phyloP scores from a whole-genome alignment of 2,329 filamentous ascomycete genomes.

The Lachnellula subtilissima region DNA sequence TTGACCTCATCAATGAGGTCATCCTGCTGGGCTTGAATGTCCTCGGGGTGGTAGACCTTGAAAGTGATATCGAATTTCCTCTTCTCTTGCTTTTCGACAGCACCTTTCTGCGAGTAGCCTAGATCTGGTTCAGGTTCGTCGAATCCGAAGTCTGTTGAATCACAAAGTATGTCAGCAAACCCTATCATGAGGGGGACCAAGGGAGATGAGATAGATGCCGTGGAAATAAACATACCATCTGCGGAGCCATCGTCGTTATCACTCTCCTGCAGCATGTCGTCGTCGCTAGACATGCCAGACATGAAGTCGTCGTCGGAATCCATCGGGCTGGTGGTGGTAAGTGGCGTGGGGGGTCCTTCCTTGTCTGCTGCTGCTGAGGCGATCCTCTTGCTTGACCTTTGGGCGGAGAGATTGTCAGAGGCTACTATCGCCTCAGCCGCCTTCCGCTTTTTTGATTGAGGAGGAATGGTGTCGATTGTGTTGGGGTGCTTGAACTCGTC shows the following conservation, averaged over 20 bases:
- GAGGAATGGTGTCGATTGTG: constrained; percentile 45
- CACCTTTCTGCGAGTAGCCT: constrained; percentile 53
- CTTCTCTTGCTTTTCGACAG: constrained; percentile 61
- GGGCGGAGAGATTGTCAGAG: constrained; percentile 29
- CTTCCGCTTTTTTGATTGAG: constrained; percentile 48
- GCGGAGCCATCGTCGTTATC: constrained; percentile 65
- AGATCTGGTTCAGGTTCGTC: constrained; percentile 48
- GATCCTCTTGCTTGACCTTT: constrained; percentile 31
- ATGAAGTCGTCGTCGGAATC: constrained; percentile 95
- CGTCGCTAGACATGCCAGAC: constrained; percentile 75
- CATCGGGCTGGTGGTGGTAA: constrained; percentile 62
- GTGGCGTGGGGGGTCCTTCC: constrained; percentile 49
- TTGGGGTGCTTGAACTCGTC: constrained; percentile 25
- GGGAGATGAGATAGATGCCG: background rate
- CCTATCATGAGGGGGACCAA: background rate
- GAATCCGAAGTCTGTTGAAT: constrained; percentile 32
- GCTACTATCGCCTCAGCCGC: constrained; percentile 40
- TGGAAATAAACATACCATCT: constrained; percentile 27
- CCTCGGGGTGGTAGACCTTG: constrained; percentile 71
- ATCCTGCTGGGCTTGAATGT: constrained; percentile 82
- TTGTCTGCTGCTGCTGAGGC: constrained; percentile 36
- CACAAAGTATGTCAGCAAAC: constrained; percentile 3
- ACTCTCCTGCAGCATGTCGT: constrained; percentile 67
- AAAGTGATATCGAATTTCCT: constrained; percentile 80
- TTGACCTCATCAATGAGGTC: constrained; percentile 86